phyloP scores from a whole-genome alignment of 805 yeast species.

The Dipodascus albidus region DNA sequence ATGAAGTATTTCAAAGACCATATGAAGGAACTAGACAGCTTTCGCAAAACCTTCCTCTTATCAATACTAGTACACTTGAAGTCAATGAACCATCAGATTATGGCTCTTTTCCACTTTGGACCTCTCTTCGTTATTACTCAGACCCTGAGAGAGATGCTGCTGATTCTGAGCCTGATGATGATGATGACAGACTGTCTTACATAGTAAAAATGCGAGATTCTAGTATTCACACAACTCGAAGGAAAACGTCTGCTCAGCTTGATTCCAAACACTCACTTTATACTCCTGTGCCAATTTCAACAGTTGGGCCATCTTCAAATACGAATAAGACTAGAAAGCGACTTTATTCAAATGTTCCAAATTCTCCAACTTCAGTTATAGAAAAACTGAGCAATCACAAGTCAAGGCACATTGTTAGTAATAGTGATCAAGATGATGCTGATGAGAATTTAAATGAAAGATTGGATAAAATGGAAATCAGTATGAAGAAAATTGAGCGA shows the following conservation, averaged over 20 bases:
- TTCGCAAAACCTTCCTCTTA: neutral
- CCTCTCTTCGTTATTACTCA: neutral
- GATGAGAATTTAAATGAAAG: neutral
- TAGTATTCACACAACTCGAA: neutral
- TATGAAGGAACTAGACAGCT: constrained; percentile 15
- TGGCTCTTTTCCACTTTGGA: neutral
- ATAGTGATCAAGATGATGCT: constrained; percentile 1
- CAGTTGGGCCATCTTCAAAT: neutral
- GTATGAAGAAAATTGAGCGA: neutral
- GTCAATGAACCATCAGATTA: neutral
- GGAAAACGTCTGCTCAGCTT: neutral
- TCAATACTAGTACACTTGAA: neutral
- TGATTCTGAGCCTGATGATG: neutral
- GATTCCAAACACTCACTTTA: neutral
- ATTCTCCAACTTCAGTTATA: neutral
- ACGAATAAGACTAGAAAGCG: neutral
- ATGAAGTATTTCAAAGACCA: constrained; percentile 21
- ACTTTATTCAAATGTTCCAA: neutral
- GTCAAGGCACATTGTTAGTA: neutral
- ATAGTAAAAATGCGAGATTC: neutral
- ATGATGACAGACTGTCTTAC: neutral
- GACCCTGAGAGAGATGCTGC: constrained; percentile 1
- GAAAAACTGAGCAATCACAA: neutral
- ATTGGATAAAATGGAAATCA: neutral
- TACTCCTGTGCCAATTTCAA: too few species aligned